Evolutionary conservation across 495 filamentous ascomycete species (phyloP).

Genomic region (Astrothelium macrocarpum): DNA sequence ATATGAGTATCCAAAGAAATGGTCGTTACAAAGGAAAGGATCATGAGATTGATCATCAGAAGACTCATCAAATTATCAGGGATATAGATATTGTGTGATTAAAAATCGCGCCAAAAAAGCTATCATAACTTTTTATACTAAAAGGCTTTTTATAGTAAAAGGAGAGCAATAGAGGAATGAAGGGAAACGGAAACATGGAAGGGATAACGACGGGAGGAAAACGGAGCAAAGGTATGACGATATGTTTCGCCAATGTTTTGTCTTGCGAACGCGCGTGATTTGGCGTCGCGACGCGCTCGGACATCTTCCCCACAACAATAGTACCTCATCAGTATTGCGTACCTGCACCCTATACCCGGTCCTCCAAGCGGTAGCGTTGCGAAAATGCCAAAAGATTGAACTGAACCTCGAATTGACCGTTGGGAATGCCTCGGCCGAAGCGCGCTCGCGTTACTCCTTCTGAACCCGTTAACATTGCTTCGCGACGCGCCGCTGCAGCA

Average conservation of each 20-base stretch:
- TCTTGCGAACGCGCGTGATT: neutral
- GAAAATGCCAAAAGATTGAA: neutral
- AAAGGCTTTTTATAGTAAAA: no score
- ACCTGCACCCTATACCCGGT: neutral
- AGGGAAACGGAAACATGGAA: no score
- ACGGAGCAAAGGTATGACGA: no score
- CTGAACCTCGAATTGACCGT: neutral
- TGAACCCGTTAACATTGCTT: neutral
- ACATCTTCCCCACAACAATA: constrained; percentile 1
- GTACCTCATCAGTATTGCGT: neutral
- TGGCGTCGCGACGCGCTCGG: neutral
- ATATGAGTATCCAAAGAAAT: no score
- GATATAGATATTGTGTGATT: no score
- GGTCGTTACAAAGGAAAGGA: no score
- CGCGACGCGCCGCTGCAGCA: neutral
- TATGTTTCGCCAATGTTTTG: neutral
- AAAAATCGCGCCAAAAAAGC: no score
- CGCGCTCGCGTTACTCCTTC: neutral
- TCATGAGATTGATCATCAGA: no score
- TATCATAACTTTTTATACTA: no score
- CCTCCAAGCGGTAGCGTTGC: neutral
- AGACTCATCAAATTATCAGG: no score
- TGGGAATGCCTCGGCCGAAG: neutral
- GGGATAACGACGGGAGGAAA: no score
- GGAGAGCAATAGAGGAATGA: no score